Evolutionary conservation across 441 rosid genomes (phyloP).

Genomic region (Bocquillonia castaneifolia): DNA sequence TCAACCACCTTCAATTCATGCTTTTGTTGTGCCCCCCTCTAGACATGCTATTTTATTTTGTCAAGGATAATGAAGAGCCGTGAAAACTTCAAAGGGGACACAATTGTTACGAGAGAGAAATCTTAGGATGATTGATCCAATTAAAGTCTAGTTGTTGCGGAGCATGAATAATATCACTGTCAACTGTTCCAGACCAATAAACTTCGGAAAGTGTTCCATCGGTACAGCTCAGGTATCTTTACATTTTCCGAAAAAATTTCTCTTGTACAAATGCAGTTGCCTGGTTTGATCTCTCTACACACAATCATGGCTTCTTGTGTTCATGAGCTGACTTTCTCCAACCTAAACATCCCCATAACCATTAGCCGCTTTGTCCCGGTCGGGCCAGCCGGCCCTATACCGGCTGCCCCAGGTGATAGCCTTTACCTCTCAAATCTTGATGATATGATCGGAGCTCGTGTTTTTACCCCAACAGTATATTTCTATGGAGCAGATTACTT

Average conservation of each 20-base stretch:
- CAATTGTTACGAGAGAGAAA: background rate
- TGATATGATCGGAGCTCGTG: conserved; percentile 67
- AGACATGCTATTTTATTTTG: background rate
- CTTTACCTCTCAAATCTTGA: conserved; percentile 94
- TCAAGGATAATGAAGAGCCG: background rate
- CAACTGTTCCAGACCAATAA: conserved; percentile 35
- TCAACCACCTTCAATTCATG: conserved; percentile 19
- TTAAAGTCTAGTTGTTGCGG: background rate
- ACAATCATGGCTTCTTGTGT: conserved; percentile 46
- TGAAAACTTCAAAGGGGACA: background rate
- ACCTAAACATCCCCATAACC: conserved; percentile 43
- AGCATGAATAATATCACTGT: conserved; percentile 26
- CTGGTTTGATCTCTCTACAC: background rate
- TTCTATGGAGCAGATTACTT: conserved; percentile 38
- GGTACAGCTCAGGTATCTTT: conserved; percentile 20
- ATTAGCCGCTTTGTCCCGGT: conserved; percentile 33
- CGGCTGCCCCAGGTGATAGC: conserved; percentile 37
- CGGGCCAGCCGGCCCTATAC: conserved; percentile 50
- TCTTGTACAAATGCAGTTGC: conserved; percentile 25
- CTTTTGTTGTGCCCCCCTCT: conserved; percentile 8
- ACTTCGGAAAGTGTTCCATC: background rate
- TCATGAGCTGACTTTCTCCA: conserved; percentile 55
- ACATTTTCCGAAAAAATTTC: conserved; percentile 15
- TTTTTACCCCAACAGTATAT: conserved; percentile 78
- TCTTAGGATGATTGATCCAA: conserved; percentile 8